Conservation (phyloP, 192 early-diverging fungal genomes). For the Pilobolus umbonatus region DNA sequence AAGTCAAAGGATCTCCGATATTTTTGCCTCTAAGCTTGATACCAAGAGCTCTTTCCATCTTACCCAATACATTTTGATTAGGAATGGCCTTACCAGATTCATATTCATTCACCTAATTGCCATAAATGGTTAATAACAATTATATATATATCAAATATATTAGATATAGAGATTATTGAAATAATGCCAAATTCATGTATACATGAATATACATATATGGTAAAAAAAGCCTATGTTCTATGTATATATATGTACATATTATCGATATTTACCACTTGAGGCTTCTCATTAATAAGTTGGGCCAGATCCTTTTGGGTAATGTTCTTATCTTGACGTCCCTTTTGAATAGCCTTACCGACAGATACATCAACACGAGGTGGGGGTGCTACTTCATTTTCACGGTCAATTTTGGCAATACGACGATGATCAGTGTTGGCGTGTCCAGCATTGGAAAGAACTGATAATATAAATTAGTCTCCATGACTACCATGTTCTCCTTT, state of each 20-base stretch:
- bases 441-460: constrained; percentile 48
- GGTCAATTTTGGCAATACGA: constrained; percentile 82
- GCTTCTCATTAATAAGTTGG: constrained; percentile 89
- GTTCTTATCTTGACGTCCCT: constrained; percentile 70
- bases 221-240: not conserved
- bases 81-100: constrained; percentile 82
- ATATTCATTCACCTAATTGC: constrained; percentile 74
- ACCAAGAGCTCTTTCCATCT: constrained; percentile 84
- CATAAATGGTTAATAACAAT: not conserved
- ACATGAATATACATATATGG: not conserved
- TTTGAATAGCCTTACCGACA: constrained; percentile 78
- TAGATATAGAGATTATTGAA: not conserved
- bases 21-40: constrained; percentile 84
- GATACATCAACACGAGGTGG: constrained; percentile 61
- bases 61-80: constrained; percentile 85
- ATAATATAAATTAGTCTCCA: not conserved
- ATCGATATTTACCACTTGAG: constrained; percentile 73
- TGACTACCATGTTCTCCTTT: constrained; percentile 28
- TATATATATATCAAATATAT: not conserved
- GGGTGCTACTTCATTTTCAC: constrained; percentile 77
- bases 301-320: constrained; percentile 89
- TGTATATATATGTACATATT: too few species aligned
- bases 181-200: not conserved
- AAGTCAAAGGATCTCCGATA: constrained; percentile 56
- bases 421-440: constrained; percentile 64